A percentile compares a stretch with the other conserved stretches of the same genome.
These are phyloP conservation scores for Zychaea mexicana DNA, from an alignment of 371 early-diverging fungal species.

Conservation along the genomic window DNA sequence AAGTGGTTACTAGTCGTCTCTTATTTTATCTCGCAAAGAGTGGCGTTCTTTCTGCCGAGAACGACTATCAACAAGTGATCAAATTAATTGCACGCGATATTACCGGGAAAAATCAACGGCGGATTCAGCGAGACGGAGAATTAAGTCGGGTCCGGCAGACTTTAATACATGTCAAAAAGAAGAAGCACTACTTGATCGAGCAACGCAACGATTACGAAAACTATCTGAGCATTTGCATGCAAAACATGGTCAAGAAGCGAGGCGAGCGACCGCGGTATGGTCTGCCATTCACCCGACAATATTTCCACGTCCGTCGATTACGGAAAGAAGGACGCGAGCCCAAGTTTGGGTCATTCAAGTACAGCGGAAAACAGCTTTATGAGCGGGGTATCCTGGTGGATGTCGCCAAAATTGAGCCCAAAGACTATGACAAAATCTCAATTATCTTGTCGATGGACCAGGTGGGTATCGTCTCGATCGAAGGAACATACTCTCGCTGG, in stretches of 20 bases:
- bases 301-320: slow-evolving; percentile 88
- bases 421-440: slow-evolving; percentile 86
- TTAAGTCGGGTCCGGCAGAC: slow-evolving; percentile 76
- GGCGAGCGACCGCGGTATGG: slow-evolving; percentile 74
- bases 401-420: slow-evolving; percentile 77
- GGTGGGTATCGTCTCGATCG: slow-evolving; percentile 86
- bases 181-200: slow-evolving; percentile 76
- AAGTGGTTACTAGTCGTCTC: slow-evolving; percentile 32
- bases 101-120: slow-evolving; percentile 87
- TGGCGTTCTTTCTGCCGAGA: slow-evolving; percentile 31
- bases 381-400: slow-evolving; percentile 92
- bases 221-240: slow-evolving; percentile 89
- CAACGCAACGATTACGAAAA: slow-evolving; percentile 89
- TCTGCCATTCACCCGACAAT: slow-evolving; percentile 90
- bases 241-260: slow-evolving; percentile 81
- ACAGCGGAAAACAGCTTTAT: slow-evolving; percentile 89
- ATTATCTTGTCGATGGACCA: slow-evolving; percentile 93
- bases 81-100: slow-evolving; percentile 92
- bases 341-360: slow-evolving; percentile 97
- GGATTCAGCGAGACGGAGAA: slow-evolving; percentile 78
- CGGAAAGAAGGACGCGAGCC: slow-evolving; percentile 88
- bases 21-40: slow-evolving; percentile 41
- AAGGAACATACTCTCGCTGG: slow-evolving; percentile 81
- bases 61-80: slow-evolving; percentile 86
- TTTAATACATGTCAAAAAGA: slow-evolving; percentile 79